Conservation (phyloP, 2,329 filamentous ascomycete species). For the Zymoseptoria crescenta region DNA sequence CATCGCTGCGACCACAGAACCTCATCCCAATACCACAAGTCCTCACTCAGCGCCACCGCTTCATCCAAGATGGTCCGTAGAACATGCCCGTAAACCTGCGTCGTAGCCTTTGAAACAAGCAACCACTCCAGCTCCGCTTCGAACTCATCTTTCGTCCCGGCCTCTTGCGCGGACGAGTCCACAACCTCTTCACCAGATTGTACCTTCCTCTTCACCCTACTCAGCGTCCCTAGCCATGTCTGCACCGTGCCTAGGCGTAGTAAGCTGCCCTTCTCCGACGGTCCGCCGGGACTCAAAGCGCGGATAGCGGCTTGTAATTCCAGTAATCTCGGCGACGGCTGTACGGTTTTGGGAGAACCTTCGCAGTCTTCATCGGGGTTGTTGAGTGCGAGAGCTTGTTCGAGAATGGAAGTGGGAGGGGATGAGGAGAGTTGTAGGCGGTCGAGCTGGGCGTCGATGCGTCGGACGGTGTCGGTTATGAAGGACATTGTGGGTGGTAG, state of each 20-base stretch:
- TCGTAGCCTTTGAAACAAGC: constrained; percentile 78
- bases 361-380: constrained; percentile 5
- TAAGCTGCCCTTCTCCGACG: constrained; percentile 18
- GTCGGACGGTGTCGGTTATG: constrained; percentile 43
- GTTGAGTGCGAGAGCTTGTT: constrained; percentile 1
- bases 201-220: background rate
- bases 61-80: constrained; percentile 71
- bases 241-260: constrained; percentile 12
- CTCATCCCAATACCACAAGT: constrained; percentile 94
- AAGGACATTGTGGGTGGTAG: constrained; percentile 26
- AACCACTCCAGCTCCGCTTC: constrained; percentile 84
- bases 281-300: constrained; percentile 18
- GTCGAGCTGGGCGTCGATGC: constrained; percentile 52
- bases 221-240: constrained; percentile 7
- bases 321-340: constrained; percentile 21
- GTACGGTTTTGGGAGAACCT: background rate
- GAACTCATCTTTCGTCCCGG: constrained; percentile 38
- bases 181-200: constrained; percentile 4
- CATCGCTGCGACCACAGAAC: constrained; percentile 70
- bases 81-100: constrained; percentile 80
- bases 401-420: background rate
- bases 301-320: constrained; percentile 27
- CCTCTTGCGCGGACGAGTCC: constrained; percentile 10
- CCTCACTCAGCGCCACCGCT: constrained; percentile 73
- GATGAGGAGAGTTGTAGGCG: constrained; percentile 43